Evolutionary conservation across 2,329 filamentous ascomycete species (phyloP).

Genomic region (Phialophora verrucosa): DNA sequence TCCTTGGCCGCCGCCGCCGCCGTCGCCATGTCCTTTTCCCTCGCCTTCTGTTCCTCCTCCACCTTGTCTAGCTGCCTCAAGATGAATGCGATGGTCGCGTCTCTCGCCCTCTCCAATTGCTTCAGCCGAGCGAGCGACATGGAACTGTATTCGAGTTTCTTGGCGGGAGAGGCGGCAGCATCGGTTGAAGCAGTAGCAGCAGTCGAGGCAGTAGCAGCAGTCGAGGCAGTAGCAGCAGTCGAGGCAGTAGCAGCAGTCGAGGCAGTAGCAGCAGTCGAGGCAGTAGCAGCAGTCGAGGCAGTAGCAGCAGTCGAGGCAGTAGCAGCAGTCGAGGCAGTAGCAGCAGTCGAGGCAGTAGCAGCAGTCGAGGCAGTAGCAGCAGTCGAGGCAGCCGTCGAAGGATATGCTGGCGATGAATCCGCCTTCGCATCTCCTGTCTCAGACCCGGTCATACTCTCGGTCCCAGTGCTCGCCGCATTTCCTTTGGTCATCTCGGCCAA

Average conservation of each 20-base stretch:
- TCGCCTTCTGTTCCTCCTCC: constrained; percentile 46
- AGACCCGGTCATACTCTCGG: neutral
- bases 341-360: neutral
- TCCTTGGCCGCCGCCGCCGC: neutral
- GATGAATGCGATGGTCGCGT: constrained; percentile 59
- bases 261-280: neutral
- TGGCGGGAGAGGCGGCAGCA: constrained; percentile 38
- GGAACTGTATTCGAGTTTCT: constrained; percentile 48
- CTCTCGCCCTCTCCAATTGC: constrained; percentile 59
- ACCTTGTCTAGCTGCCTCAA: constrained; percentile 60
- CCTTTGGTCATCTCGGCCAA: constrained; percentile 50
- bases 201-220: neutral
- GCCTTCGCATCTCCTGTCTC: neutral
- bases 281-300: too few relatives aligned
- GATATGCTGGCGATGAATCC: neutral
- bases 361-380: neutral
- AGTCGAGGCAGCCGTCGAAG: neutral
- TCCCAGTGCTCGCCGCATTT: neutral
- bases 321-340: too few relatives aligned
- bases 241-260: neutral
- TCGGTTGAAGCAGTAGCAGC: too few relatives aligned
- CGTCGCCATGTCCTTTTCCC: neutral
- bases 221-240: too few relatives aligned
- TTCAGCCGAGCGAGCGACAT: constrained; percentile 48
- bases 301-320: neutral